Conservation (phyloP, 176 grass and related monocot species). For the Oryza glumipatula region DNA sequence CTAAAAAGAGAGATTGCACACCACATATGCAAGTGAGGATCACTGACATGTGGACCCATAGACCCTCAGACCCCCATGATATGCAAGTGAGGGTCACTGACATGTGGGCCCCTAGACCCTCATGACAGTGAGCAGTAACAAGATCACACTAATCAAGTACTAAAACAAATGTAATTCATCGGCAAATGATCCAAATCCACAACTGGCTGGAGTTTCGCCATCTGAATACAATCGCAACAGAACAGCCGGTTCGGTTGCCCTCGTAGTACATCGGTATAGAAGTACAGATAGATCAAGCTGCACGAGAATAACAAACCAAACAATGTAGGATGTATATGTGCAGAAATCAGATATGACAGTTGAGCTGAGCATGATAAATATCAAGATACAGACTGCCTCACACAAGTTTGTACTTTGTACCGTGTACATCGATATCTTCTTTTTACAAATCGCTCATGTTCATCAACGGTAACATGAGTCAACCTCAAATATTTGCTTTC, state of each 20-base stretch:
- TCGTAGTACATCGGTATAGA: neutral
- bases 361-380: constrained; percentile 9
- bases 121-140: neutral
- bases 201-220: neutral
- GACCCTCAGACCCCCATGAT: too few relatives aligned
- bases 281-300: neutral
- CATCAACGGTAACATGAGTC: neutral
- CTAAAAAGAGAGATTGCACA: too few relatives aligned
- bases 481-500: neutral
- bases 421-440: neutral
- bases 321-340: constrained; percentile 11
- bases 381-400: constrained; percentile 18
- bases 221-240: neutral
- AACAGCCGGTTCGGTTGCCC: neutral
- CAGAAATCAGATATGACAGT: neutral
- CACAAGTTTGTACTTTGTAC: neutral
- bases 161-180: neutral
- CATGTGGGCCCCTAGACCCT: too few relatives aligned
- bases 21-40: too few relatives aligned
- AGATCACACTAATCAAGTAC: neutral
- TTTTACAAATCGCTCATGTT: constrained; percentile 36
- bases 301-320: neutral
- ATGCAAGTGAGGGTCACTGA: too few relatives aligned
- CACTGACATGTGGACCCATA: too few relatives aligned
- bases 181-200: neutral